Conservation (phyloP, 306 rosid genomes). For the Lagenaria siceraria region DNA sequence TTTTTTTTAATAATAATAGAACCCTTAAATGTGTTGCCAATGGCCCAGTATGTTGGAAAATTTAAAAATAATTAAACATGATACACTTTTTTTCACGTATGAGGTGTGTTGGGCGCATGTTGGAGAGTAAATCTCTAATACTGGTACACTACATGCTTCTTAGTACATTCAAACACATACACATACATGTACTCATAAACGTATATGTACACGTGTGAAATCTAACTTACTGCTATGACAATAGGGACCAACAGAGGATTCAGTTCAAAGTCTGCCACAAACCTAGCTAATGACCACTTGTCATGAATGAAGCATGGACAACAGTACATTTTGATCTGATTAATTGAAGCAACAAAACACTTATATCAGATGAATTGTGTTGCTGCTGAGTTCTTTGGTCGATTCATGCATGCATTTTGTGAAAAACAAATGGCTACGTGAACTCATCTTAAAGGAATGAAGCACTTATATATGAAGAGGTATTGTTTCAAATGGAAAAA, state of each 20-base stretch:
- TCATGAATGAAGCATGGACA: neutral
- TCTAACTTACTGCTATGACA: neutral
- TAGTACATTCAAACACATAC: neutral
- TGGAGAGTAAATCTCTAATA: too few relatives aligned
- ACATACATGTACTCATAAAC: too few relatives aligned
- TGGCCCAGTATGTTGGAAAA: too few relatives aligned
- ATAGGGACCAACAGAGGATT: slow-evolving; percentile 4
- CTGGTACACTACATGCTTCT: neutral
- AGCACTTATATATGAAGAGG: neutral
- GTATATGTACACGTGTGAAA: neutral
- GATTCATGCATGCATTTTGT: neutral
- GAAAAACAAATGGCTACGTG: neutral
- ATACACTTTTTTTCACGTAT: too few relatives aligned
- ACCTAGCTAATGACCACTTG: neutral
- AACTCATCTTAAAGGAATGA: neutral
- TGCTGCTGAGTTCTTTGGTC: neutral
- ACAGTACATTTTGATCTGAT: neutral
- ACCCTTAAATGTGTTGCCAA: too few relatives aligned
- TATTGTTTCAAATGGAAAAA: neutral
- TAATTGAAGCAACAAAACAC: neutral
- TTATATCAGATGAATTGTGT: neutral
- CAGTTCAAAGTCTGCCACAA: neutral
- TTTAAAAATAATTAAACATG: too few relatives aligned
- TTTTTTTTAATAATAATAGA: too few relatives aligned
- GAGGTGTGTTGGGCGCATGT: too few relatives aligned